phyloP scores from a whole-genome alignment of 495 filamentous ascomycete genomes.

The Lentithecium fluviatile region DNA sequence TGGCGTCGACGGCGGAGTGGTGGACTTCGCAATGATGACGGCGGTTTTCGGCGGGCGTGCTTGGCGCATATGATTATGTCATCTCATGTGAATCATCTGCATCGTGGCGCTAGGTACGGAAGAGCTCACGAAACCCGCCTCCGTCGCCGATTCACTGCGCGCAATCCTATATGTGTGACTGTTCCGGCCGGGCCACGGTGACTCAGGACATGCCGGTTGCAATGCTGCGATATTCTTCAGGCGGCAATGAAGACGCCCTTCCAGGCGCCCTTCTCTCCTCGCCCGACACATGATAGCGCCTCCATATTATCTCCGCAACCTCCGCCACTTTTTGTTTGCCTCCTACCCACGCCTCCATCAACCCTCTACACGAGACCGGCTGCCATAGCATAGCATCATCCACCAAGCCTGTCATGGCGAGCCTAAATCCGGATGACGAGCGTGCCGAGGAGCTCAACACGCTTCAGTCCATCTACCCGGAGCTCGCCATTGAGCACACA shows the following conservation, averaged over 20 bases:
- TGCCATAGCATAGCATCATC: too few species aligned
- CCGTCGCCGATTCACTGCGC: not conserved
- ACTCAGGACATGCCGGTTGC: too few species aligned
- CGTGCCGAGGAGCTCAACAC: conserved; percentile 77
- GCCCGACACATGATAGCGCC: not conserved
- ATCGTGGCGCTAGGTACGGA: not conserved
- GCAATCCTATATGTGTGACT: too few species aligned
- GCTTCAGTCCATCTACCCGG: conserved; percentile 86
- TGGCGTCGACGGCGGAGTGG: conserved; percentile 4
- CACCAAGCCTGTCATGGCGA: too few species aligned
- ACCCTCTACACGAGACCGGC: too few species aligned
- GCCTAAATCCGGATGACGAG: conserved; percentile 53
- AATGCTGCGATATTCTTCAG: not conserved
- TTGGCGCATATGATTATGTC: not conserved
- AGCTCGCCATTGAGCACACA: conserved; percentile 62
- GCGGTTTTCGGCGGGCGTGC: not conserved
- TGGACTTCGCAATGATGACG: not conserved
- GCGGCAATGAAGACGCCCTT: too few species aligned
- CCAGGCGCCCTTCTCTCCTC: not conserved
- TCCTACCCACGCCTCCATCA: not conserved
- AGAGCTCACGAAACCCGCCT: too few species aligned
- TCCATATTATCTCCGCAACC: not conserved
- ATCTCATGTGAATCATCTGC: not conserved
- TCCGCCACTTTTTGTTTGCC: conserved; percentile 13
- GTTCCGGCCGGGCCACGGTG: too few species aligned